Evolutionary conservation across 2,329 filamentous ascomycete genomes (phyloP), one percentile per base, ranked within the genome.

Genomic region (Dothistroma pini): DNA sequence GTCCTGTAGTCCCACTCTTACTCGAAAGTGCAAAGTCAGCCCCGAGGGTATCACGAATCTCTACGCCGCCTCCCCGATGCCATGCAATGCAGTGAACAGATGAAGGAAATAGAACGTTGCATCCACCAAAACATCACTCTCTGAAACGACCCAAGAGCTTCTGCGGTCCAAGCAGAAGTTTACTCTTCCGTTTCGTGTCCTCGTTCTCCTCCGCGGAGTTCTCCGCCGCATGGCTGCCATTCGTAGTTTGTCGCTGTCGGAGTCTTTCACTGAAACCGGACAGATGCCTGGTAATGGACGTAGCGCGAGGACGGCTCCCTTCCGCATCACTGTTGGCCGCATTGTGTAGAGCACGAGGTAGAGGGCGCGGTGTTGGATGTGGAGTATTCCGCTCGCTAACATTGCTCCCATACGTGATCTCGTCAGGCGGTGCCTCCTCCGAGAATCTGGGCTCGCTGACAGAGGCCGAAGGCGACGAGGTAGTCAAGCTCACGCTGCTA

Each of bases 101-200:
- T 29, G 10, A 35, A 3, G 21, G 53, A 48, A 25, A 54, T 22
- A 25, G 41, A 48, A 54, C n/a, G 47, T 14, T 25, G 31, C 41
- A 19, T 50, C 29, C 61, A 22, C 49, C 31, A 32, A 21, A 22
- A 22, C 29, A 60, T 61, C 66, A 68, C 59, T 74, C 72, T 47
- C 71, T 65, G 60, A 79, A 67, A 41, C 72, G 71, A 41, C 74
- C 70, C 35, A 79, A 63, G 41, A 79, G 68, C 65, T 77, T 79
- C 68, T 78, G 77, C 31, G 76, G 75, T 9, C 77, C 76, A 1
- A 79, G 67, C 56, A 76, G 60, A n/a, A 79, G 64, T 54, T 76
- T 75, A 56, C 72, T 75, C 65, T 77, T 79, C 57, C 74, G 65
- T 63, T 72, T 75, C 53, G 66, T 71, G 51, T 77, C 74, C 10